Conservation (phyloP, 78 protist genomes). For the Dictyostelium discoideum region DNA sequence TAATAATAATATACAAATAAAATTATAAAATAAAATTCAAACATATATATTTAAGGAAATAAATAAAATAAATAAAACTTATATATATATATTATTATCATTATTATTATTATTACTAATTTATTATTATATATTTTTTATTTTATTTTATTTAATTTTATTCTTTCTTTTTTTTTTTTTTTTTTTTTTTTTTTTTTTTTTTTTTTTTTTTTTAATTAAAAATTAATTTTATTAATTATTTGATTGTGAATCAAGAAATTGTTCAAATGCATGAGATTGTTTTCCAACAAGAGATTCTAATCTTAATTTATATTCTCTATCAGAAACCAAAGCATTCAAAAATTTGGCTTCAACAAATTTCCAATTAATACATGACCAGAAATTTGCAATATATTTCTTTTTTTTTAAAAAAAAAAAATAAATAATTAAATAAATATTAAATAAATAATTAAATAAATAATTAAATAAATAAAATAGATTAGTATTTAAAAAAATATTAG, state of each 20-base stretch:
- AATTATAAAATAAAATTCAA: no score
- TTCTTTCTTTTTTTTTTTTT: no score
- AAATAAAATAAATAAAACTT: neutral
- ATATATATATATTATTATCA: no score
- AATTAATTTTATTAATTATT: neutral
- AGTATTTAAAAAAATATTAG: neutral
- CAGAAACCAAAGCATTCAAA: conserved; percentile 58
- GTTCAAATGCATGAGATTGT: neutral
- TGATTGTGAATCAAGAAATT: neutral
- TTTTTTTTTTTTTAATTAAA: no score
- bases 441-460: neutral
- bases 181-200: no score
- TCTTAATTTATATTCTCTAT: conserved; percentile 47
- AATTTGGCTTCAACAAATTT: conserved; percentile 69
- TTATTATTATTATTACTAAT: neutral
- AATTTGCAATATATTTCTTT: conserved; percentile 62
- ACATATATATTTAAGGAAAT: no score
- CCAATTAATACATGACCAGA: conserved; percentile 57
- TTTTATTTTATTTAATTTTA: no score
- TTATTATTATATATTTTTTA: no score
- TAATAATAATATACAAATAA: neutral
- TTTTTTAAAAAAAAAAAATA: neutral
- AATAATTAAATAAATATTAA: neutral
- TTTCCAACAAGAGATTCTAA: conserved; percentile 4
- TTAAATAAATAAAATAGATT: neutral